Evolutionary conservation across 345 rosid species (phyloP), one percentile per base, ranked within the genome.

Genomic region (Salix suchowensis): DNA sequence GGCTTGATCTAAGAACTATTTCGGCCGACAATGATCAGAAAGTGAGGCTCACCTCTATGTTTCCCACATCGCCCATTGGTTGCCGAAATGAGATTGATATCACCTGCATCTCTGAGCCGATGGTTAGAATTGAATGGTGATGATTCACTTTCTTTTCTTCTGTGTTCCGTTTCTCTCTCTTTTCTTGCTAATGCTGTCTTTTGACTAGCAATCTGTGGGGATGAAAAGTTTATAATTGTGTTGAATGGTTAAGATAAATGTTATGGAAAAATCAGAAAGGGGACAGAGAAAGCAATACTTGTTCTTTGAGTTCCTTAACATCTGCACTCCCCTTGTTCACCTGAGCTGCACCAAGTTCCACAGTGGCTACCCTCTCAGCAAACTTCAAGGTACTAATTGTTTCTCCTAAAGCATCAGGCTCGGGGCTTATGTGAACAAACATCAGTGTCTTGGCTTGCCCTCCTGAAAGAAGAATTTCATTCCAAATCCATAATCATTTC

Each of bases 391-490:
- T 95, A 75, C 98, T 95, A 75, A 95, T 88, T 68, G 98, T 93
- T 84, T 95, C 98, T 26, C 97, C 91, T 42, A 85, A 36, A 75
- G 98, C 96, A 73, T 95, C 93, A 70, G 88, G 85, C 72, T 93
- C 98, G 44, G 98, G 98, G 85, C 98, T 90, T 72, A 95, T 87
- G 86, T 95, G 98, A 67, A 95, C 96, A 87, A 95, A 95, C 98
- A 95, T 95, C 68, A 95, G 84, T 65, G 98, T 93, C 86, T 95
- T 95, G 71, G 98, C 98, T 81, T 93, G 98, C 64, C 98, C 98
- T 78, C 98, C 98, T 95, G 87, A 79, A 70, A 79, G 76, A 67
- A 79, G 55, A 67, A 68, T 70, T 18, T 79, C 55, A 77, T 61
- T 23, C 74, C 71, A 76, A 12, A 64, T 54, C 73, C 69, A 36